Evolutionary conservation across 1,139 yeast genomes (phyloP).

Genomic region (Yamadazyma aaseri): DNA sequence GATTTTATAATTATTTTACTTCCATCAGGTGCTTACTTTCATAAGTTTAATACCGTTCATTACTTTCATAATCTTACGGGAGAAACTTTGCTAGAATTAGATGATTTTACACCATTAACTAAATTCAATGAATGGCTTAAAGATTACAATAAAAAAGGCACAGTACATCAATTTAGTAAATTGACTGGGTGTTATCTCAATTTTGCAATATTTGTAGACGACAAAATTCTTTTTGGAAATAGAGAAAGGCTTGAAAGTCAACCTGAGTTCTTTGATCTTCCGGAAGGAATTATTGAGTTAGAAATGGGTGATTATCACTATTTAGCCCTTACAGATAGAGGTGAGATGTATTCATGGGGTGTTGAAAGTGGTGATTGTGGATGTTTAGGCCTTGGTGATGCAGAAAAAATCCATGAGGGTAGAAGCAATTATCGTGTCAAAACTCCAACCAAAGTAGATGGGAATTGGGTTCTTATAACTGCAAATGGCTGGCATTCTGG

Average conservation of each 20-base stretch:
- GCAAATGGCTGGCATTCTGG: conserved; percentile 87
- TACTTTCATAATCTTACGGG: conserved; percentile 13
- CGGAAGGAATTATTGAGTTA: conserved; percentile 48
- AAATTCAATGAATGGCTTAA: conserved; percentile 33
- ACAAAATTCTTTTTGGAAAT: conserved; percentile 46
- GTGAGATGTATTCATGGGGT: conserved; percentile 72
- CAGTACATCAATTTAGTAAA: conserved; percentile 35
- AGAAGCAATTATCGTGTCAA: conserved; percentile 27
- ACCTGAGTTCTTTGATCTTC: conserved; percentile 21
- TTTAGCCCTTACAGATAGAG: conserved; percentile 59
- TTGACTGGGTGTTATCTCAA: conserved; percentile 49
- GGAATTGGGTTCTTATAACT: conserved; percentile 51
- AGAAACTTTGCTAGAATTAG: conserved; percentile 6
- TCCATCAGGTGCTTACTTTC: conserved; percentile 32
- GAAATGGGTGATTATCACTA: conserved; percentile 76
- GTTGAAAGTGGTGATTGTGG: conserved; percentile 63
- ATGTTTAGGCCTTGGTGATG: conserved; percentile 63
- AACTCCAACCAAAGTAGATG: conserved; percentile 46
- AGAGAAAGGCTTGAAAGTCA: conserved; percentile 21
- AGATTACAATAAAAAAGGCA: conserved; percentile 17
- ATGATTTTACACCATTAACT: conserved; percentile 11
- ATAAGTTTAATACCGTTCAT: conserved; percentile 10
- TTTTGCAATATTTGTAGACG: conserved; percentile 55
- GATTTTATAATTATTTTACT: conserved; percentile 52
- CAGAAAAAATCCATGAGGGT: conserved; percentile 33